Evolutionary conservation across 164 flowering plant genomes (phyloP).

Genomic region (Umbilicus rupestris): DNA sequence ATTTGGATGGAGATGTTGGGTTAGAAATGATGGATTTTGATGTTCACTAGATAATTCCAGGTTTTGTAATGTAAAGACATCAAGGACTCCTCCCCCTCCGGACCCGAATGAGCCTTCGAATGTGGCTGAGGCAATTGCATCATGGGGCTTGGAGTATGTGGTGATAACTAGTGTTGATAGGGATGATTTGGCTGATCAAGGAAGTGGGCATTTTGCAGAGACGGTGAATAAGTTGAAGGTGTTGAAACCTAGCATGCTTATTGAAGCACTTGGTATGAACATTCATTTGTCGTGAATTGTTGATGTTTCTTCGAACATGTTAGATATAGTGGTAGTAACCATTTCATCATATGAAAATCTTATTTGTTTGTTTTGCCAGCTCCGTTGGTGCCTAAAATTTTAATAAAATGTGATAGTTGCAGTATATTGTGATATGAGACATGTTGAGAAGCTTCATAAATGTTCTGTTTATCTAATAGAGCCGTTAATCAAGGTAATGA

Average conservation of each 20-base stretch:
- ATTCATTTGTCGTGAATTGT: background rate
- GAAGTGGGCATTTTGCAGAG: slow-evolving; percentile 93
- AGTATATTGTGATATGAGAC: too few species aligned
- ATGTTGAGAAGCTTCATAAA: too few species aligned
- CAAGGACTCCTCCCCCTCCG: slow-evolving; percentile 91
- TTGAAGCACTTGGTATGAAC: slow-evolving; percentile 88
- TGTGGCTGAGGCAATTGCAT: slow-evolving; percentile 95
- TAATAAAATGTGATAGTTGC: too few species aligned
- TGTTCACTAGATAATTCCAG: slow-evolving; percentile 22
- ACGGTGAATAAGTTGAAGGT: slow-evolving; percentile 77
- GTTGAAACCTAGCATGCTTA: slow-evolving; percentile 70
- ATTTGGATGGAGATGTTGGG: background rate
- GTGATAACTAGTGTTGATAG: slow-evolving; percentile 96
- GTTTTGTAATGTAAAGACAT: slow-evolving; percentile 97
- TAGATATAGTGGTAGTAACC: background rate
- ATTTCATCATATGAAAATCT: background rate
- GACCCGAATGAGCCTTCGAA: slow-evolving; percentile 89
- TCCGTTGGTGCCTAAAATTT: too few species aligned
- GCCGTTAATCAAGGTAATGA: background rate
- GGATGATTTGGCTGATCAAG: slow-evolving; percentile 95
- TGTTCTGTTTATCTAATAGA: background rate
- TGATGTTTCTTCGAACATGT: background rate
- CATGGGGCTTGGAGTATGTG: slow-evolving; percentile 97
- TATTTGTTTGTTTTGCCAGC: too few species aligned
- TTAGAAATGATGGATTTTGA: background rate